Conservation (phyloP, 495 filamentous ascomycete species). For the Neurospora pannonica region DNA sequence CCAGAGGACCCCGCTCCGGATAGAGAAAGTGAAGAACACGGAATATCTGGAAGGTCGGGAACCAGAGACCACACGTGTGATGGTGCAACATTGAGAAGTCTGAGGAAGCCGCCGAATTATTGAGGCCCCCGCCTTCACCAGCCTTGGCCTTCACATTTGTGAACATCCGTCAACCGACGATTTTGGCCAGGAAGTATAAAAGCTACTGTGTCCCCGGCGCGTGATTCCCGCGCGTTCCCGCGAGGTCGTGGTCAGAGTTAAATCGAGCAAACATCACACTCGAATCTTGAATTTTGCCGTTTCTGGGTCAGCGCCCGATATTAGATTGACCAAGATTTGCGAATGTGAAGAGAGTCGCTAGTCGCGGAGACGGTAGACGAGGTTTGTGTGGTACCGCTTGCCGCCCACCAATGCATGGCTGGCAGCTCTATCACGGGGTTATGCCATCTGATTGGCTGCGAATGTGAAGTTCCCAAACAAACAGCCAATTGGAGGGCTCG, state of each 20-base stretch:
- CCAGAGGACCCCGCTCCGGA: not conserved
- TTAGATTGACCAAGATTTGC: not conserved
- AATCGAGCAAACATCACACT: not conserved
- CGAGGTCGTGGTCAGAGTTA: not conserved
- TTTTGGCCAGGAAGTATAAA: not conserved
- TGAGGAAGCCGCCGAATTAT: not conserved
- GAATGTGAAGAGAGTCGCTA: not conserved
- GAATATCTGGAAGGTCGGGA: not conserved
- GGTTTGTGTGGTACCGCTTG: slow-evolving; percentile 21
- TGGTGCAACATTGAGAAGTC: not conserved
- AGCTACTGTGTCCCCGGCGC: not conserved
- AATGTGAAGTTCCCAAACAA: slow-evolving; percentile 9
- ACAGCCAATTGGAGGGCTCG: slow-evolving; percentile 12
- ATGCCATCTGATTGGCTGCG: slow-evolving; percentile 18
- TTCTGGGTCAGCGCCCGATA: not conserved
- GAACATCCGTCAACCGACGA: not conserved
- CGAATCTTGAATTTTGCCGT: not conserved
- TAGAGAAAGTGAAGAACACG: not conserved
- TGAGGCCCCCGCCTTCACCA: not conserved
- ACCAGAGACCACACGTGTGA: not conserved
- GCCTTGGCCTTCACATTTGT: not conserved
- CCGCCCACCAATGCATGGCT: slow-evolving; percentile 27
- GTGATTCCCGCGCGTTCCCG: not conserved
- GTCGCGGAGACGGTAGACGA: not conserved
- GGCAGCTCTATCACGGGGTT: slow-evolving; percentile 25